Conservation (phyloP, 805 yeast genomes). For the Pichia cephalocereana region DNA sequence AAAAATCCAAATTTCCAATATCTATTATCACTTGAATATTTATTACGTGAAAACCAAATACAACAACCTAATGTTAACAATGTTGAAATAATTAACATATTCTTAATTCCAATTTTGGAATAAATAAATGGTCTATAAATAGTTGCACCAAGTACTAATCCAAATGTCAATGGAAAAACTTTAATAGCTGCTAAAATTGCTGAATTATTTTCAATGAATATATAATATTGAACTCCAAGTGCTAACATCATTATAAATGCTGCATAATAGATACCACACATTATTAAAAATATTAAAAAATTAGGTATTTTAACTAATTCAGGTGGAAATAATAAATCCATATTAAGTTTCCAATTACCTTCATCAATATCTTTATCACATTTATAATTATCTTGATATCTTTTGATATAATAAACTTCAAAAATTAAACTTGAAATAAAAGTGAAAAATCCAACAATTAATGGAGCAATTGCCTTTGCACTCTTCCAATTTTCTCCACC, state of each 20-base stretch:
- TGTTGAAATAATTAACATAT: constrained; percentile 9
- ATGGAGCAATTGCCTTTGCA: constrained; percentile 33
- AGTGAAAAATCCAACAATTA: constrained; percentile 30
- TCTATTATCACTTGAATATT: constrained; percentile 10
- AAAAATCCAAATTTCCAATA: constrained; percentile 21
- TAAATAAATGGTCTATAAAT: constrained; percentile 12
- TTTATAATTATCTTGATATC: constrained; percentile 3
- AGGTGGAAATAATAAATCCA: constrained; percentile 17
- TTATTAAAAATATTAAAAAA: constrained; percentile 12
- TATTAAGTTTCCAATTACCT: constrained; percentile 8
- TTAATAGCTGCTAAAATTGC: constrained; percentile 30
- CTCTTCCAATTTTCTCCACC: constrained; percentile 36
- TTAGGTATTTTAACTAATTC: constrained; percentile 15
- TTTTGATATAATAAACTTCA: constrained; percentile 21
- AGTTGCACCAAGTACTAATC: constrained; percentile 21
- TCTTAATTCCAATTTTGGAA: constrained; percentile 16
- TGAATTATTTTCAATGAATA: constrained; percentile 23
- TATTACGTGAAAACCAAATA: constrained; percentile 16
- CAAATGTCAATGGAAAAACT: constrained; percentile 26
- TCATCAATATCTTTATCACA: no score
- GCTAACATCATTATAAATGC: constrained; percentile 5
- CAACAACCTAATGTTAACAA: constrained; percentile 7
- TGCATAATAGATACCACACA: constrained; percentile 6
- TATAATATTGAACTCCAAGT: constrained; percentile 13
- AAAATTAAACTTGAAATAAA: constrained; percentile 20